Evolutionary conservation across 2,329 filamentous ascomycete species (phyloP).

Genomic region (Bipolaris bicolor): DNA sequence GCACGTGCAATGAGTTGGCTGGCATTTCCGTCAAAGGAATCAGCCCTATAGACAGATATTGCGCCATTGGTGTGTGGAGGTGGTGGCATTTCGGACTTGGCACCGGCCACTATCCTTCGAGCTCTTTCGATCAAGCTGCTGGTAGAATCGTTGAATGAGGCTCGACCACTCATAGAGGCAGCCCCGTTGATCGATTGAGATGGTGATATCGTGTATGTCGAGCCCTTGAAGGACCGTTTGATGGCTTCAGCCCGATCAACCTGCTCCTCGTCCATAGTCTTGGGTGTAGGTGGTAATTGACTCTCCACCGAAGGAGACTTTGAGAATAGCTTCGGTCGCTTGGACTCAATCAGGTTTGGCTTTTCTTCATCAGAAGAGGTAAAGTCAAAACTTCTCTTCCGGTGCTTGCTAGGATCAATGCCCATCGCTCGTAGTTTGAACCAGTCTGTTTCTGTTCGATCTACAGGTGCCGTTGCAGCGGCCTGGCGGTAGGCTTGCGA

Average conservation of each 20-base stretch:
- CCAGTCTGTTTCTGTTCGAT: constrained; percentile 58
- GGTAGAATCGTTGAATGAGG: constrained; percentile 13
- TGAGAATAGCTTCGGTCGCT: constrained; percentile 29
- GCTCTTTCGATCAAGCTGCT: constrained; percentile 23
- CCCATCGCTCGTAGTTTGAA: constrained; percentile 59
- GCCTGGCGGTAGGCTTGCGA: constrained; percentile 34
- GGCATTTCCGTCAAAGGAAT: constrained; percentile 9
- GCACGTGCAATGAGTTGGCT: constrained; percentile 30
- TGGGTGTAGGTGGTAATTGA: constrained; percentile 6
- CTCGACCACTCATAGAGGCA: constrained; percentile 14
- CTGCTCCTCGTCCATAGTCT: constrained; percentile 28
- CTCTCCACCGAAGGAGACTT: constrained; percentile 13
- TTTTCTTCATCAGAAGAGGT: constrained; percentile 32
- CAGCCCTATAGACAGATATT: constrained; percentile 16
- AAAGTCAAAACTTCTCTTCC: constrained; percentile 41
- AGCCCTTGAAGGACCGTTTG: constrained; percentile 22
- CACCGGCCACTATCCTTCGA: constrained; percentile 12
- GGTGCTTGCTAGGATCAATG: constrained; percentile 46
- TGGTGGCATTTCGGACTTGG: constrained; percentile 7
- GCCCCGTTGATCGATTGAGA: constrained; percentile 15
- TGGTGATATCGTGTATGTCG: constrained; percentile 17
- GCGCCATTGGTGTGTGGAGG: constrained; percentile 3
- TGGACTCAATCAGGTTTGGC: constrained; percentile 23
- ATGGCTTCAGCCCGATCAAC: constrained; percentile 32
- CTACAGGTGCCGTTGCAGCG: constrained; percentile 35